Evolutionary conservation across 306 rosid genomes (phyloP).

Genomic region (Sechiopsis laciniata): DNA sequence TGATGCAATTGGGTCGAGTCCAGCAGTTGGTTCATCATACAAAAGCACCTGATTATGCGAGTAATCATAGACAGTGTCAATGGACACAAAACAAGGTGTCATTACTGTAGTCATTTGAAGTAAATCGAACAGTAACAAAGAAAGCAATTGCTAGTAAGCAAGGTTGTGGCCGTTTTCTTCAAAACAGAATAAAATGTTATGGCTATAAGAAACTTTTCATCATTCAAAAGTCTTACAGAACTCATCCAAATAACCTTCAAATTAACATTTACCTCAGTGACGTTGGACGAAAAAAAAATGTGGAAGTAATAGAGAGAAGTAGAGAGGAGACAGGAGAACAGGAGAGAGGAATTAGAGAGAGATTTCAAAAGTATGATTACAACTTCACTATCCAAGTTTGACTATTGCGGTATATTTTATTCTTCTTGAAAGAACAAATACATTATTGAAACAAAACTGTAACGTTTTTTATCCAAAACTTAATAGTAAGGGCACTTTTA

Average conservation of each 20-base stretch:
- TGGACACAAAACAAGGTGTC: conserved; percentile 15
- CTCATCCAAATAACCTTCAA: too few relatives aligned
- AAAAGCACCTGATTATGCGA: conserved; percentile 58
- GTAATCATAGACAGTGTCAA: conserved; percentile 11
- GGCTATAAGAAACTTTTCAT: too few relatives aligned
- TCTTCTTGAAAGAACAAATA: too few relatives aligned
- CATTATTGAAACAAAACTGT: too few relatives aligned
- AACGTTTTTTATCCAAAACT: too few relatives aligned
- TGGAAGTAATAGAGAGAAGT: too few relatives aligned
- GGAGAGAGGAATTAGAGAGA: not conserved
- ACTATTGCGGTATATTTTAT: not conserved
- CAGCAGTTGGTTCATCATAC: conserved; percentile 97
- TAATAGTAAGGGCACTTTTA: too few relatives aligned
- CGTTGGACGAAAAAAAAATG: too few relatives aligned
- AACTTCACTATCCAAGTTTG: not conserved
- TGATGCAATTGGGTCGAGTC: conserved; percentile 99
- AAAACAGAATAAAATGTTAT: not conserved
- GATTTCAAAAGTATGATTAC: conserved; percentile 1
- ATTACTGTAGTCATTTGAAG: not conserved
- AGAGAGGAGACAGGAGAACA: not conserved
- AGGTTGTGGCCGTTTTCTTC: not conserved
- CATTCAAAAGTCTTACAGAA: too few relatives aligned
- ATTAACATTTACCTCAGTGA: too few relatives aligned
- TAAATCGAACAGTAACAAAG: not conserved
- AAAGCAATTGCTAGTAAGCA: not conserved